phyloP scores from a whole-genome alignment of 352 stramenopile genomes.

The Pythium rhizo-oryzae region DNA sequence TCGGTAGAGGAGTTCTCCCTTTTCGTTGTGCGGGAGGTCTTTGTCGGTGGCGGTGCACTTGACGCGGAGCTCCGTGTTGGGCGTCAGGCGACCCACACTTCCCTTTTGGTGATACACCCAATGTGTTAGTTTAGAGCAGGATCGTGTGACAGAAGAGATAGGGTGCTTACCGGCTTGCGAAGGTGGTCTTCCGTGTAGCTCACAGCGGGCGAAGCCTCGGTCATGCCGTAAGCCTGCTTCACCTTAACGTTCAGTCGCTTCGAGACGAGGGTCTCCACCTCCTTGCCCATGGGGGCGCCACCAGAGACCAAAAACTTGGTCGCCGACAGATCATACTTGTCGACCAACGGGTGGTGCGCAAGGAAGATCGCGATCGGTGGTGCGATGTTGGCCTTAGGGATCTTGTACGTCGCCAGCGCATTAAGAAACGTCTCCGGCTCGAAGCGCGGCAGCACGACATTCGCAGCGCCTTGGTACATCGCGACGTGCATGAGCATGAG shows the following conservation, averaged over 20 bases:
- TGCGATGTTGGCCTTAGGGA: constrained; percentile 64
- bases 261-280: constrained; percentile 56
- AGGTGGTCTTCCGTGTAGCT: constrained; percentile 21
- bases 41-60: constrained; percentile 40
- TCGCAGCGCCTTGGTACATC: constrained; percentile 73
- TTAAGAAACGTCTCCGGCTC: constrained; percentile 89
- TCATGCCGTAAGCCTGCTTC: constrained; percentile 54
- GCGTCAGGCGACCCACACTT: constrained; percentile 37
- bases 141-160: constrained; percentile 11
- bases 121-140: constrained; percentile 15
- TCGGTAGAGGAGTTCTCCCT: constrained; percentile 78
- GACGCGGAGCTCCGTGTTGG: constrained; percentile 43
- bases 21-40: constrained; percentile 31
- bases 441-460: constrained; percentile 91
- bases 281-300: constrained; percentile 72
- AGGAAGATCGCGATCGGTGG: constrained; percentile 87
- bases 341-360: constrained; percentile 89
- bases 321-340: constrained; percentile 90
- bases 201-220: constrained; percentile 34
- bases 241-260: constrained; percentile 47
- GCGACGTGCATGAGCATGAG: constrained; percentile 82
- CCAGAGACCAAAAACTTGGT: constrained; percentile 72
- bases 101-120: constrained; percentile 3
- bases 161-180: constrained; percentile 19
- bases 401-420: constrained; percentile 72